Percentiles rank a stretch among this genome's conserved stretches.
Evolutionary conservation across 2,329 filamentous ascomycete species (phyloP).

Genomic region (Aspergillus sp.): DNA sequence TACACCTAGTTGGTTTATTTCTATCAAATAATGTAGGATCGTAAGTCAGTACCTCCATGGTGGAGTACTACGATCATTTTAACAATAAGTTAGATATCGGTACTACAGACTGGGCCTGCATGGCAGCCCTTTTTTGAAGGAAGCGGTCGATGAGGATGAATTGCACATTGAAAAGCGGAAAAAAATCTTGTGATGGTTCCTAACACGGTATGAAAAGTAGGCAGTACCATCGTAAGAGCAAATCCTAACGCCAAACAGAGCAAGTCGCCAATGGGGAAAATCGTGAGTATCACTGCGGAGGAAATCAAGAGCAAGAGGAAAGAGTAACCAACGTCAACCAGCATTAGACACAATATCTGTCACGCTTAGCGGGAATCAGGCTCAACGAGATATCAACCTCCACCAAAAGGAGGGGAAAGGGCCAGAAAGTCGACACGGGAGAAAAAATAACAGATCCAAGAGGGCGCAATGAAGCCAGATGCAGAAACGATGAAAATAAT

Average conservation of each 20-base stretch:
- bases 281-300: constrained; percentile 34
- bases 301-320: constrained; percentile 7
- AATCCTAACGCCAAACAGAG: constrained; percentile 30
- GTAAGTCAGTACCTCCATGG: not conserved
- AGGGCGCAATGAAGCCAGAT: not conserved
- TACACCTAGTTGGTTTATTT: not conserved
- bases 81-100: not conserved
- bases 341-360: constrained; percentile 13
- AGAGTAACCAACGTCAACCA: not conserved
- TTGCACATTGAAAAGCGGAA: constrained; percentile 12
- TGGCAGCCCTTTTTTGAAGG: not conserved
- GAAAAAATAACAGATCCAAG: constrained; percentile 1
- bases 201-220: constrained; percentile 22
- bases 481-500: constrained; percentile 26
- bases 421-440: constrained; percentile 10
- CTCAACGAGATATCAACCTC: constrained; percentile 16
- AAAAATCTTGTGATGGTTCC: constrained; percentile 19
- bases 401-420: constrained; percentile 2
- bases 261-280: constrained; percentile 29
- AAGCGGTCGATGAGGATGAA: not conserved
- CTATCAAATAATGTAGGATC: not conserved
- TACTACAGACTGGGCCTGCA: not conserved
- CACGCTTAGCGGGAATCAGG: constrained; percentile 22
- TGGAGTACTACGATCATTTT: not conserved
- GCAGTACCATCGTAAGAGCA: constrained; percentile 21